These are phyloP conservation scores for Eucalyptus polybractea DNA, from an alignment of 345 rosid genomes.

Conservation along the genomic window DNA sequence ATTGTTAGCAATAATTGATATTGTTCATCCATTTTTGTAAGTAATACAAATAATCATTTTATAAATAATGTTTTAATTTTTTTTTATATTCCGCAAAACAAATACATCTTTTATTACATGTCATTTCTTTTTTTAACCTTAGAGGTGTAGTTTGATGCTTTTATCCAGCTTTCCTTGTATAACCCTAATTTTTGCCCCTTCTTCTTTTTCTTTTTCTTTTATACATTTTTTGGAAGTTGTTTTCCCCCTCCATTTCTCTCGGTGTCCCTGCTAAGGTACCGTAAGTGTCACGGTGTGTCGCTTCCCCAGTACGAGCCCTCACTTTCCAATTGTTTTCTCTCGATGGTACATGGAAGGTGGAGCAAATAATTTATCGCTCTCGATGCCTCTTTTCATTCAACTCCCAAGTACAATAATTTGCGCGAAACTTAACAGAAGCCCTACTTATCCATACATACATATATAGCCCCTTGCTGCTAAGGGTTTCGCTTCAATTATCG, in stretches of 20 bases:
- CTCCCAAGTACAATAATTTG: background rate
- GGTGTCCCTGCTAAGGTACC: background rate
- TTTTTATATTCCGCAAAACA: background rate
- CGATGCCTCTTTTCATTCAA: background rate
- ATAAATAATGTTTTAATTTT: accelerated
- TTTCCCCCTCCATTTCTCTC: background rate
- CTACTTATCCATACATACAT: background rate
- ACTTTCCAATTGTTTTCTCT: background rate
- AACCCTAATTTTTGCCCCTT: background rate
- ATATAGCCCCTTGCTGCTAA: background rate
- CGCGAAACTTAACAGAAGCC: background rate
- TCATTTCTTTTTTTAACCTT: background rate
- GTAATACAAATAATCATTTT: background rate
- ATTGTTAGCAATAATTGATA: accelerated
- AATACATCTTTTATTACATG: background rate
- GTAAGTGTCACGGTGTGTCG: background rate
- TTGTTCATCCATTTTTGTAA: background rate
- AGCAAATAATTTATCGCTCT: background rate
- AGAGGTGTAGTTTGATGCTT: background rate
- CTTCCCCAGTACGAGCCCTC: background rate
- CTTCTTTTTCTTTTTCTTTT: background rate
- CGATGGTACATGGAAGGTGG: background rate
- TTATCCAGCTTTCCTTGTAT: background rate
- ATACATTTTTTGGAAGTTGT: background rate
- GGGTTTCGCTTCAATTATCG: background rate